Evolutionary conservation across 2,329 filamentous ascomycete genomes (phyloP), one percentile per base, ranked within the genome.

Genomic region (Venturia aucupariae): DNA sequence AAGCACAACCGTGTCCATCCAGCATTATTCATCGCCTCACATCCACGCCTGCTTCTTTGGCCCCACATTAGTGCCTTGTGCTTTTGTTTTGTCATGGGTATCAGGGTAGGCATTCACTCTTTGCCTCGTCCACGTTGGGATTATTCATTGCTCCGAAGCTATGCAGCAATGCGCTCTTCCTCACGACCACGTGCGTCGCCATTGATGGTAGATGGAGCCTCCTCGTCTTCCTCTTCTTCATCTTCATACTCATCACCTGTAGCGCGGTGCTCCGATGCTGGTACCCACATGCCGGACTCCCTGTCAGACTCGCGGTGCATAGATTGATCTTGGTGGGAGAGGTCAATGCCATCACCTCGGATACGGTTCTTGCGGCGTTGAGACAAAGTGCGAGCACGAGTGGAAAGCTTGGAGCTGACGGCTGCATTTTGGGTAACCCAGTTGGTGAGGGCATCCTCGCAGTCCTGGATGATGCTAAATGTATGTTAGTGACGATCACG

Each of bases 381-480:
- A 57, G 90, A 96, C 42, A 97, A 84, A 19, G 88, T 95, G 70
- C 92, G 90, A 48, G 93, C 86, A 66, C 94, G 90, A 22, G 87
- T 89, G 4, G 91, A 96, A 60, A 99, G 86, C 75, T 90, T 92
- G 68, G 92, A 88, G 65, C 84, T 89, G 70, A 99, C 92, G 57
- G 90, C 88, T 6, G 94, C 93, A 73, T 95, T 94, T 72, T 91
- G 88, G 65, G 86, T 84, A 46, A 97, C 92, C 94, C 94, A 99
- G 82, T 96, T 97, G 75, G 92, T 97, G 67, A 99, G 86, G 1
- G 94, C 85, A 74, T 97, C 92, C 79, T 99, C 94, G 76, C 94
- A 99, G 78, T 99, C 94, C 80, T 99, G 94, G 73, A 99, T 97
- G 78, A 99, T 97, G 68, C 90, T 82, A 57, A 66, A 35, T 15